Evolutionary conservation across 305 asterid species (phyloP), one percentile per base, ranked within the genome.

Genomic region (Fraxinus velutina): DNA sequence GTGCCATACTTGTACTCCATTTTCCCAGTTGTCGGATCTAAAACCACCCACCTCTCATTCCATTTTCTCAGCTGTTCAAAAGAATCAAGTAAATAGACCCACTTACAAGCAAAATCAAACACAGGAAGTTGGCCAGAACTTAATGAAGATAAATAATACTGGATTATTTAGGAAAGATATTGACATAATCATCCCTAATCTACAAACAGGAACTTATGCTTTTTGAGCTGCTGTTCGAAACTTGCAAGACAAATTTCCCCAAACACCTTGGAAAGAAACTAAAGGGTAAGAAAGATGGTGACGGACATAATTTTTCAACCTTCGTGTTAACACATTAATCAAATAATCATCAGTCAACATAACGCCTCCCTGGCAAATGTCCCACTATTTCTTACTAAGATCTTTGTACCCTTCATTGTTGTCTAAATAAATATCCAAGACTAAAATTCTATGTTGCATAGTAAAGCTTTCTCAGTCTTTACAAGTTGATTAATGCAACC

Each of bases 31-130:
- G 99, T 94, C 78, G 99, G 98, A 86, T 96, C 98, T 84, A 96
- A 88, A 86, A 91, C 91, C 87, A 96, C 96, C 99, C 99, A 96
- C 89, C 99, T 91, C 88, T 96, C 99, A 50, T 96, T 96, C 98
- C 99, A 96, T 84, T 94, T 96, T 88, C 94, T 88, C 82, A 96
- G 92, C 99, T 96, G 91, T 86, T 87, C 22, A 78, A 83, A 73
- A 76, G 29, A 47, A 73, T 15, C 76, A 66, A 71, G 55, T 73
- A 39, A 85, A 77, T 36, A 68, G 68, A 75, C 72, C 9, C 30
- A 57, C 30, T 62, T 50, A 60, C 29, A 71, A 71, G 75, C 39
- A 73, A 75, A 79, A 82, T 71, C 32, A 82, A 82, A 71, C 50
- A 44, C 74, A 76, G 72, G 79, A 83, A 79, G 55, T 73, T 66